phyloP scores from a whole-genome alignment of 371 early-diverging fungal genomes.

The Blyttiomyces sp. region DNA sequence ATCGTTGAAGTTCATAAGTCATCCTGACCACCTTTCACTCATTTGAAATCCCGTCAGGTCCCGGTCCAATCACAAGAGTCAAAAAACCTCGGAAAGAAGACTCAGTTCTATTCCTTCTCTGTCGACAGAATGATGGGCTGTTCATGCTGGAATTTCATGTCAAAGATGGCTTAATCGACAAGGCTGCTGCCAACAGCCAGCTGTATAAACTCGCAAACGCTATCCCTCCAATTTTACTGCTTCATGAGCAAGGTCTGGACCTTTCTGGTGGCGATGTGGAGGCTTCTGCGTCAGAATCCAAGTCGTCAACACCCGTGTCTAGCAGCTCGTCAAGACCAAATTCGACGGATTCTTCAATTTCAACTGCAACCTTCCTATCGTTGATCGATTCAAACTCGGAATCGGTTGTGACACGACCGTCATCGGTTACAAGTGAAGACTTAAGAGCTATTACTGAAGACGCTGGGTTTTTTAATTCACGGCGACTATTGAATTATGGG shows the following conservation, averaged over 20 bases:
- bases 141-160: slow-evolving; percentile 48
- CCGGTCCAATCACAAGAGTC: slow-evolving; percentile 35
- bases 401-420: too few relatives aligned
- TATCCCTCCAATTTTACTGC: not conserved
- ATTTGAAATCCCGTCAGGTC: slow-evolving; percentile 26
- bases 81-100: slow-evolving; percentile 30
- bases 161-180: too few relatives aligned
- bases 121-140: slow-evolving; percentile 45
- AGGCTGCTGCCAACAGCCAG: too few relatives aligned
- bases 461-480: too few relatives aligned
- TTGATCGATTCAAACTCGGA: too few relatives aligned
- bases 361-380: slow-evolving; percentile 28
- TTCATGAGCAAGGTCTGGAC: not conserved
- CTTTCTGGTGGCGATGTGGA: not conserved
- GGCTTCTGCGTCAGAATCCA: not conserved
- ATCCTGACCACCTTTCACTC: not conserved
- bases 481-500: too few relatives aligned
- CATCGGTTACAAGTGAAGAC: too few relatives aligned
- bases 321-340: slow-evolving; percentile 8
- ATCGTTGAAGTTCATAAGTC: too few relatives aligned
- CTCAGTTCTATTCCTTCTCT: slow-evolving; percentile 40
- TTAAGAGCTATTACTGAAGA: too few relatives aligned
- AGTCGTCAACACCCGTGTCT: not conserved
- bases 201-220: not conserved
- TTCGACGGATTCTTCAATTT: slow-evolving; percentile 20